Percentiles rank a stretch among this genome's conserved stretches.
These are phyloP conservation scores for Gossypium laxum DNA, from an alignment of 441 rosid species.

Conservation along the genomic window DNA sequence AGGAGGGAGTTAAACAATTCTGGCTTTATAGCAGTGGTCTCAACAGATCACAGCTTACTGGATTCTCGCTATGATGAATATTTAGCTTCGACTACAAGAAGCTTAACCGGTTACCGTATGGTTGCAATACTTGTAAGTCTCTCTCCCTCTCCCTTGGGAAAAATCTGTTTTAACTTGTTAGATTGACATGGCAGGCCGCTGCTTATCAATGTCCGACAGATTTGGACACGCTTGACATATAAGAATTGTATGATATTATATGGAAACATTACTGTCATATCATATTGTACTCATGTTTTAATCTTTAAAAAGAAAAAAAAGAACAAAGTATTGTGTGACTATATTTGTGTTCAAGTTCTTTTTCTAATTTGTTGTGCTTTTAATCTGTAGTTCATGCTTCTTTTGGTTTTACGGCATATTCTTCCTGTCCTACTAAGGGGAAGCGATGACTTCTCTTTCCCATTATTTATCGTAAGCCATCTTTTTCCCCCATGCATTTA, in stretches of 20 bases:
- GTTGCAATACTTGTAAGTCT: conserved; percentile 50
- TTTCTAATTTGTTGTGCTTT: conserved; percentile 1
- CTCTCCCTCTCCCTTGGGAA: conserved; percentile 2
- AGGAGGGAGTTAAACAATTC: conserved; percentile 43
- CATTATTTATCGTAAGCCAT: conserved; percentile 41
- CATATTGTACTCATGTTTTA: neutral
- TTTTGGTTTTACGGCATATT: conserved; percentile 61
- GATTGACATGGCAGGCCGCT: neutral
- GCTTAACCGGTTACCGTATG: conserved; percentile 47
- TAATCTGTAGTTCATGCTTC: conserved; percentile 64
- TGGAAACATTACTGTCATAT: neutral
- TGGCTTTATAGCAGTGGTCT: conserved; percentile 58
- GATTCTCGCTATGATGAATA: conserved; percentile 36
- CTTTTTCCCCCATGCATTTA: neutral
- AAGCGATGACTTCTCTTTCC: conserved; percentile 36
- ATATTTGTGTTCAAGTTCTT: neutral
- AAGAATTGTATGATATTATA: neutral
- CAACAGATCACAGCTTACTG: conserved; percentile 44
- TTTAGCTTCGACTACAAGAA: conserved; percentile 45
- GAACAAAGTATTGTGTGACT: neutral
- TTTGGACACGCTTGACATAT: neutral
- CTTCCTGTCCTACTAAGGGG: conserved; percentile 53
- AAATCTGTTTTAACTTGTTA: neutral
- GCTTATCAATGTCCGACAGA: neutral
- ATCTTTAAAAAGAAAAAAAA: neutral